Conservation (phyloP, 2,329 filamentous ascomycete species). For the Neofusicoccum umdonicola region DNA sequence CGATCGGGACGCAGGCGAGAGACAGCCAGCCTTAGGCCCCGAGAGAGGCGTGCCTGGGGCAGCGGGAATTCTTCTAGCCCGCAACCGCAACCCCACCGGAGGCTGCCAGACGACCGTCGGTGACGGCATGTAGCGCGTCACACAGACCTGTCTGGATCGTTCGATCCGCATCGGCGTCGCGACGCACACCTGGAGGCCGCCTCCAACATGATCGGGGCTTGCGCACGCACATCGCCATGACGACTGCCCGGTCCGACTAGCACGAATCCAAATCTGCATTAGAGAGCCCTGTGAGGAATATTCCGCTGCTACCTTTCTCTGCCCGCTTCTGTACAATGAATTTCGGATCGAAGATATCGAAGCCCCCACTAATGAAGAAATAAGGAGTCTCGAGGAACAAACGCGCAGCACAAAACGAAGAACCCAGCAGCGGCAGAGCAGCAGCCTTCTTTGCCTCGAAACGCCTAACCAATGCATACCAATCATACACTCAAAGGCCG, state of each 20-base stretch:
- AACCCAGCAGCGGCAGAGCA: background rate
- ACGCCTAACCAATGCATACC: constrained; percentile 12
- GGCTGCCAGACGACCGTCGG: background rate
- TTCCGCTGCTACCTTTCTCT: background rate
- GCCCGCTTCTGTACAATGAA: background rate
- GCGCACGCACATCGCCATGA: background rate
- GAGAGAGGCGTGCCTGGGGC: too few species aligned
- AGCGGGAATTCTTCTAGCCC: too few species aligned
- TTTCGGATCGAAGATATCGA: background rate
- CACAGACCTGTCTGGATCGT: background rate
- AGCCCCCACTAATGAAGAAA: background rate
- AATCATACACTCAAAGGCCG: constrained; percentile 10
- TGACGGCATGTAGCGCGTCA: background rate
- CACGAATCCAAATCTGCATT: background rate
- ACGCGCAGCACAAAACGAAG: constrained; percentile 17
- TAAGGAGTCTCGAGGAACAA: background rate
- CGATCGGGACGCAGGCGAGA: too few species aligned
- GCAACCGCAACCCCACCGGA: too few species aligned
- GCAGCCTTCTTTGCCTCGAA: background rate
- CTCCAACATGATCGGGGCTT: too few species aligned
- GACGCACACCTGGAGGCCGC: too few species aligned
- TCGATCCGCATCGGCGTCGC: background rate
- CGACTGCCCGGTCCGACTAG: background rate
- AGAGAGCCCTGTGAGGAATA: background rate
- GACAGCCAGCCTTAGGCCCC: too few species aligned